Evolutionary conservation across 2,329 filamentous ascomycete genomes (phyloP).

Genomic region (Paecilomyces sp.): DNA sequence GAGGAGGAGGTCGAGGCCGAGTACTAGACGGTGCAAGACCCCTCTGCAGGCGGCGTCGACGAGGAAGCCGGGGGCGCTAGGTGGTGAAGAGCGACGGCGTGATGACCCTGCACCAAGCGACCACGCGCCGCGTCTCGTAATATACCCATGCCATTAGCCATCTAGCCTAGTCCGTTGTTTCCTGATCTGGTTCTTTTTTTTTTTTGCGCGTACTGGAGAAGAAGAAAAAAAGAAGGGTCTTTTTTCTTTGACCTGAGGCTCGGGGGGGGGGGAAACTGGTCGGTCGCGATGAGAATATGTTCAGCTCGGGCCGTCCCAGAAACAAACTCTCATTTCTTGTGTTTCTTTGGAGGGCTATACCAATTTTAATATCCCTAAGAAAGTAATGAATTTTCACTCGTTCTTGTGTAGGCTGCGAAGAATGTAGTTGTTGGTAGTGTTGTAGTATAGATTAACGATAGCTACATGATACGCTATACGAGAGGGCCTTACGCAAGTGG

Average conservation of each 20-base stretch:
- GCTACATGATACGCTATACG: too few relatives aligned
- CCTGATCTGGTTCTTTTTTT: neutral
- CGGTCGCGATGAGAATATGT: neutral
- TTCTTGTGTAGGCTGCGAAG: neutral
- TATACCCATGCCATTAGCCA: neutral
- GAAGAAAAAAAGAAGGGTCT: neutral
- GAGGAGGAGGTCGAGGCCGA: constrained; percentile 79
- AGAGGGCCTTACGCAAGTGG: too few relatives aligned
- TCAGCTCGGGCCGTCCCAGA: neutral
- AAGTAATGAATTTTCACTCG: neutral
- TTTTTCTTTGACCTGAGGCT: neutral
- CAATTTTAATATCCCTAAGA: constrained; percentile 1
- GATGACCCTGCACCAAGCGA: neutral
- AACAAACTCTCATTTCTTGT: neutral
- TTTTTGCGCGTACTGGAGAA: neutral
- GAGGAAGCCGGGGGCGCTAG: neutral
- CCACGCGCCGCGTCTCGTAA: neutral
- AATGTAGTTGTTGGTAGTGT: neutral
- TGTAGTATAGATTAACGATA: neutral
- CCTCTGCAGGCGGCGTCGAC: neutral
- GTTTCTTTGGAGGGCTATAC: neutral
- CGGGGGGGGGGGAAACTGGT: neutral
- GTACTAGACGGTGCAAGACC: constrained; percentile 57
- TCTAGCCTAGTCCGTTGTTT: neutral
- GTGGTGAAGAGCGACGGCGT: neutral